Percentiles rank a stretch among this genome's conserved stretches.
Conservation (phyloP, 768 basidiomycete genomes). For the Ephemerocybe angulata region DNA sequence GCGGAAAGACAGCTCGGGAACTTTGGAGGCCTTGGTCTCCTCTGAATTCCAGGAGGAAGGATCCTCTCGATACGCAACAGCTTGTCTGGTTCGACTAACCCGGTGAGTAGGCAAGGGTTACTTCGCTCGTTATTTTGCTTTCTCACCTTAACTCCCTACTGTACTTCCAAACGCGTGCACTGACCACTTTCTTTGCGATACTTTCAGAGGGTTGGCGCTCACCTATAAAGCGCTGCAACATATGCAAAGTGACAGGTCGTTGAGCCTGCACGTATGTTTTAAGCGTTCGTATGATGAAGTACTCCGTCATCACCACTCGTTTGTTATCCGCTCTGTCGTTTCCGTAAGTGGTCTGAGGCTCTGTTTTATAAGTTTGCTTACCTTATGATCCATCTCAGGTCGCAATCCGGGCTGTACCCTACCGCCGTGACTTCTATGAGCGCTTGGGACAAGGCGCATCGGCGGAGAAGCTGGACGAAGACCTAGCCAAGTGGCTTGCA, state of each 20-base stretch:
- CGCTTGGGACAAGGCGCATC: constrained; percentile 60
- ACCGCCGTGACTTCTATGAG: constrained; percentile 58
- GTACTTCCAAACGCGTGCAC: neutral
- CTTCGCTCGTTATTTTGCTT: neutral
- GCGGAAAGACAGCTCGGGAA: constrained; percentile 40
- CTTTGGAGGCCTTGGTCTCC: constrained; percentile 58
- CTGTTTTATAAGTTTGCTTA: neutral
- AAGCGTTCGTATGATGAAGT: constrained; percentile 67
- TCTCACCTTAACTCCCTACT: neutral
- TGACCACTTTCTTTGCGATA: neutral
- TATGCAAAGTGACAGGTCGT: constrained; percentile 50
- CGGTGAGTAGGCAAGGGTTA: constrained; percentile 40
- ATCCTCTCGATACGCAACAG: constrained; percentile 45
- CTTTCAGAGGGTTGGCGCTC: constrained; percentile 59
- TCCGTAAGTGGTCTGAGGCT: constrained; percentile 36
- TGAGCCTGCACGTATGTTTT: constrained; percentile 67
- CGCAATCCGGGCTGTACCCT: constrained; percentile 58
- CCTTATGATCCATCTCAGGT: constrained; percentile 31
- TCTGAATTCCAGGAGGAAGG: constrained; percentile 36
- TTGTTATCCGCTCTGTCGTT: constrained; percentile 62
- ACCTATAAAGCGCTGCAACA: constrained; percentile 65
- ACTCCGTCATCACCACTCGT: constrained; percentile 62
- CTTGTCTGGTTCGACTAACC: constrained; percentile 61
- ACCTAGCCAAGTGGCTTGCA: constrained; percentile 56
- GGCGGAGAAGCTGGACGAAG: constrained; percentile 48